Evolutionary conservation across 1,139 yeast species (phyloP).

Genomic region (Ashbya aceris): DNA sequence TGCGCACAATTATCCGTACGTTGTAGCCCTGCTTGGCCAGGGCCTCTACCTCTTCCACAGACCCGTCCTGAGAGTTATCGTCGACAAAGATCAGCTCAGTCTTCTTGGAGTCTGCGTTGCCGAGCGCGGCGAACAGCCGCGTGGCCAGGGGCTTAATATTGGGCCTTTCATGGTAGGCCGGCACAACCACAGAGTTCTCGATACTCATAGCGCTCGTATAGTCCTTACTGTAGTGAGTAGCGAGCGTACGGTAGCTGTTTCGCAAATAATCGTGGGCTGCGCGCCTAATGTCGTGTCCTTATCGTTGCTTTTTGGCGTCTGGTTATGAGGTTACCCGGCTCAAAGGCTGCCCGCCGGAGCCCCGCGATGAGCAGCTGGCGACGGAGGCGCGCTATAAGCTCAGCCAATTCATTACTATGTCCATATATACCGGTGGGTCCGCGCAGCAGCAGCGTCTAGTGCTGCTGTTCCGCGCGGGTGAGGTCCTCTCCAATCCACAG

Average conservation of each 20-base stretch:
- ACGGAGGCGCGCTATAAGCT: too few species aligned
- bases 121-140: slow-evolving; percentile 38
- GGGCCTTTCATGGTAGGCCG: slow-evolving; percentile 39
- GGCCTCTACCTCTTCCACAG: slow-evolving; percentile 39
- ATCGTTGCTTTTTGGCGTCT: too few species aligned
- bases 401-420: too few species aligned
- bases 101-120: slow-evolving; percentile 32
- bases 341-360: too few species aligned
- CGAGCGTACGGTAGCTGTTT: too few species aligned
- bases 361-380: too few species aligned
- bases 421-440: too few species aligned
- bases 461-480: slow-evolving; percentile 5
- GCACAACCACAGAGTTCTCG: slow-evolving; percentile 36
- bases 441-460: too few species aligned
- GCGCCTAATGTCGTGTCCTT: too few species aligned
- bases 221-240: too few species aligned
- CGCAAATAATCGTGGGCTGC: too few species aligned
- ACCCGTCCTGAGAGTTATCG: slow-evolving; percentile 41
- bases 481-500: slow-evolving; percentile 46
- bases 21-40: slow-evolving; percentile 36
- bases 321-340: too few species aligned
- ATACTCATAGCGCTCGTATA: slow-evolving; percentile 25
- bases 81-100: slow-evolving; percentile 41
- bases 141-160: slow-evolving; percentile 39
- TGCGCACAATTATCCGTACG: slow-evolving; percentile 38